phyloP scores from a whole-genome alignment of 305 asterid genomes.

The Euphrasia arctica region DNA sequence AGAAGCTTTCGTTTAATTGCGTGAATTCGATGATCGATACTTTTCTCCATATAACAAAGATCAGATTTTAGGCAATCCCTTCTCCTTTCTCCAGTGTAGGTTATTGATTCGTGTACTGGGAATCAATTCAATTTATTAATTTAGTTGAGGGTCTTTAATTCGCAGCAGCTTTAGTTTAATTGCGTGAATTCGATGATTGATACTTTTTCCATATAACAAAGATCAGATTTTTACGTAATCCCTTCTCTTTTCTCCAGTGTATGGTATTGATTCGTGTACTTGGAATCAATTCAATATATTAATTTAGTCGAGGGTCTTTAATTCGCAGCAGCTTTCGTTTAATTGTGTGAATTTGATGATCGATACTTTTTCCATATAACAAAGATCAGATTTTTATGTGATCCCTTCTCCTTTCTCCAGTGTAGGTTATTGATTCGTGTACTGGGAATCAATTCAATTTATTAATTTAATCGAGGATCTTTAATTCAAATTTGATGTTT shows the following conservation, averaged over 20 bases:
- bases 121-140: background rate
- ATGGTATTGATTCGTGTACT: background rate
- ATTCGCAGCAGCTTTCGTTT: background rate
- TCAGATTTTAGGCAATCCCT: background rate
- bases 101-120: background rate
- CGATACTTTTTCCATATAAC: no score
- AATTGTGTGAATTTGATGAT: no score
- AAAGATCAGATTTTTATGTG: background rate
- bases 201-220: background rate
- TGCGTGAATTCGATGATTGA: constrained; percentile 4
- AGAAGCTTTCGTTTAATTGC: constrained; percentile 1
- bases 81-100: background rate
- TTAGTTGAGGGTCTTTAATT: constrained; percentile 19
- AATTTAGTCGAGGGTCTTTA: constrained; percentile 16
- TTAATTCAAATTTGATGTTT: constrained; percentile 17
- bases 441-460: constrained; percentile 2
- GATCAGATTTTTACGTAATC: background rate
- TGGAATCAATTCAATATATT: background rate
- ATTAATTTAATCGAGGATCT: constrained; percentile 6
- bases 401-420: background rate
- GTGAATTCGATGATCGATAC: constrained; percentile 4
- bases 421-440: background rate
- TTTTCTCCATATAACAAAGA: background rate
- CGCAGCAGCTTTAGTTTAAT: background rate
- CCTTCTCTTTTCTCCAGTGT: background rate